A percentile compares a stretch with the other conserved stretches of the same genome.
Conservation (phyloP, 148 eudicot species). For the Cornus controversa region DNA sequence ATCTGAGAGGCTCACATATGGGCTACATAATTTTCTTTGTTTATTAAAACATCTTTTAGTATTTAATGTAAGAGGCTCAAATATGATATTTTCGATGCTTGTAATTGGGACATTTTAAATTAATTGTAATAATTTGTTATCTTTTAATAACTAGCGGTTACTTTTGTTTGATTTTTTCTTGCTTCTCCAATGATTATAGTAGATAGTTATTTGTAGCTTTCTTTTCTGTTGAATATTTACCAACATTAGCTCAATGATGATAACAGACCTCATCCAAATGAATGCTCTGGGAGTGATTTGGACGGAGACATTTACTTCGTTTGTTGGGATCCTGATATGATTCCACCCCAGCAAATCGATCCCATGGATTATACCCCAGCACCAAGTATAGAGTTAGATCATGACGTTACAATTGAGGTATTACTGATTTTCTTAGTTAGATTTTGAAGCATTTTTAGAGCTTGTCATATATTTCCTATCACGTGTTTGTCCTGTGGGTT, state of each 20-base stretch:
- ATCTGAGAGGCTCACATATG: too few relatives aligned
- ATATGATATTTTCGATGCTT: neutral
- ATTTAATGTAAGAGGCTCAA: neutral
- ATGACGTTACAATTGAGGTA: slow-evolving; percentile 78
- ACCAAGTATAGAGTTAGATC: slow-evolving; percentile 41
- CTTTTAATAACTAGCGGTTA: neutral
- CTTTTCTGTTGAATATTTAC: neutral
- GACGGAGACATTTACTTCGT: slow-evolving; percentile 94
- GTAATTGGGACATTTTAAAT: neutral
- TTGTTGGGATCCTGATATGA: slow-evolving; percentile 81
- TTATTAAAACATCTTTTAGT: neutral
- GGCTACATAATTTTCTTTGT: neutral
- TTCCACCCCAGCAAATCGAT: slow-evolving; percentile 49
- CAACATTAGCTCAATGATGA: neutral
- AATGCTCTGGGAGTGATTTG: slow-evolving; percentile 97
- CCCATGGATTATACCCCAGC: slow-evolving; percentile 82
- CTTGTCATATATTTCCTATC: neutral
- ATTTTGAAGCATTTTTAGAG: neutral
- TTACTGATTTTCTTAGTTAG: neutral
- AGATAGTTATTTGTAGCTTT: neutral
- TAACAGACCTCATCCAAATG: slow-evolving; percentile 90
- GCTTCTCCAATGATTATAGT: neutral
- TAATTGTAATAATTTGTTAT: neutral
- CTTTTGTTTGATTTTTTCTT: neutral
- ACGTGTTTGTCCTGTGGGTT: neutral